Percentiles rank a stretch among this genome's conserved stretches.
Evolutionary conservation across 1,284 basidiomycete species (phyloP).

Genomic region (Entoloma clypeatum): DNA sequence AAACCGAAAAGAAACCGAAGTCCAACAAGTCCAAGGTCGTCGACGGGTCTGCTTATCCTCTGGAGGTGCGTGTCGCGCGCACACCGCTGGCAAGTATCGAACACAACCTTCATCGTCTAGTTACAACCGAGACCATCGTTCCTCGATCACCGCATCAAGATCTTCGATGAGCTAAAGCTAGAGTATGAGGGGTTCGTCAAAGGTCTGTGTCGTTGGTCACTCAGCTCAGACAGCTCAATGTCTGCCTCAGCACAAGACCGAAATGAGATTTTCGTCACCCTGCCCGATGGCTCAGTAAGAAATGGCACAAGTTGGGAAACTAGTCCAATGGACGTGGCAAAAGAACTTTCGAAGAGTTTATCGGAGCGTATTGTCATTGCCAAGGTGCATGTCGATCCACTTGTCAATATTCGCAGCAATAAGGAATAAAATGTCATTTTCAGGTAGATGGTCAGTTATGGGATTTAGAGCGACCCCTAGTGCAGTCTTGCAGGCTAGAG

Average conservation of each 20-base stretch:
- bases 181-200: constrained; percentile 83
- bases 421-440: constrained; percentile 2
- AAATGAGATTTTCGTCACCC: constrained; percentile 79
- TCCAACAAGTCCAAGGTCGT: constrained; percentile 49
- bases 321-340: constrained; percentile 90
- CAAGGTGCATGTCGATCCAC: constrained; percentile 53
- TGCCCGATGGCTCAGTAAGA: constrained; percentile 84
- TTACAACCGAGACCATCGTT: constrained; percentile 82
- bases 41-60: constrained; percentile 45
- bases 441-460: constrained; percentile 88
- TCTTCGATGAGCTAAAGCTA: constrained; percentile 88
- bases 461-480: constrained; percentile 94
- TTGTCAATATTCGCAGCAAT: constrained; percentile 5
- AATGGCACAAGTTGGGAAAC: constrained; percentile 94
- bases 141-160: constrained; percentile 86
- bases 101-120: constrained; percentile 38
- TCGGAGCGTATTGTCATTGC: constrained; percentile 92
- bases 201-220: constrained; percentile 40
- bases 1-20: constrained; percentile 46
- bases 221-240: constrained; percentile 1
- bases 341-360: constrained; percentile 83
- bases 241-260: constrained; percentile 70
- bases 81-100: not conserved
- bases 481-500: constrained; percentile 77
- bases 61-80: constrained; percentile 49